Base-by-base conservation (phyloP, 106 monocot species). In the Xerophyta viscosa region DNA sequence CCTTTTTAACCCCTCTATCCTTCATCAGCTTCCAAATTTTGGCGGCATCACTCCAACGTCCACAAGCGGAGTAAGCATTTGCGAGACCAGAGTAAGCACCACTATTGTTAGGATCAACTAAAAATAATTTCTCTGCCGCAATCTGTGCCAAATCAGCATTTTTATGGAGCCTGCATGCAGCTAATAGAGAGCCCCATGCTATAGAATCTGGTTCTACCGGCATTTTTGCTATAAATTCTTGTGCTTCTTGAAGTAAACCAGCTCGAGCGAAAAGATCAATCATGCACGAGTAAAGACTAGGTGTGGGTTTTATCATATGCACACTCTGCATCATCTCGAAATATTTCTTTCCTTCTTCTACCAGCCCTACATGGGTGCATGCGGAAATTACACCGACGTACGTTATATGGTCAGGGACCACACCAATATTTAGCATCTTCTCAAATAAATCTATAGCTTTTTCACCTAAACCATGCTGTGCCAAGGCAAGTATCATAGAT, bases 241-340 rank as follows among this genome's bases (percentile, higher is more conserved):
- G 68, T 5, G 89, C 78, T 72, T 89, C 96, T 27, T 71, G 24
- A 19, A 89, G 63, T 46, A 67, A 68, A 3, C 89, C 82, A 14
- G 79, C 58, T 39, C 96, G 84, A 24, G 81, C 73, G 30, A 86
- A 72, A 30, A 98, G 54, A 72, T 86, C 85, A 7, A 98, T 82
- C 96, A 86, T 89, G 74, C 89, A 89, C 0, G 96, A 70, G 31
- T 98, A 89, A 71, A 89, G 96, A 56, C 89, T 89, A 24, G 60
- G 29, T n/a, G 75, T 82, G 2, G 96, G 96, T 57, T 54, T 41
- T 19, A 96, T 96, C 51, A 17, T 74, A 48, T 98, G 76, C 51
- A 45, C 46, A 21, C 24, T 64, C 54, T 77, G 76, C 89, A 98
- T 98, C 74, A 69, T 65, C 2, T 59, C 53, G 31, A 79, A 89